Conservation (phyloP, 208 protist genomes). For the Trypanosoma platydactyli region DNA sequence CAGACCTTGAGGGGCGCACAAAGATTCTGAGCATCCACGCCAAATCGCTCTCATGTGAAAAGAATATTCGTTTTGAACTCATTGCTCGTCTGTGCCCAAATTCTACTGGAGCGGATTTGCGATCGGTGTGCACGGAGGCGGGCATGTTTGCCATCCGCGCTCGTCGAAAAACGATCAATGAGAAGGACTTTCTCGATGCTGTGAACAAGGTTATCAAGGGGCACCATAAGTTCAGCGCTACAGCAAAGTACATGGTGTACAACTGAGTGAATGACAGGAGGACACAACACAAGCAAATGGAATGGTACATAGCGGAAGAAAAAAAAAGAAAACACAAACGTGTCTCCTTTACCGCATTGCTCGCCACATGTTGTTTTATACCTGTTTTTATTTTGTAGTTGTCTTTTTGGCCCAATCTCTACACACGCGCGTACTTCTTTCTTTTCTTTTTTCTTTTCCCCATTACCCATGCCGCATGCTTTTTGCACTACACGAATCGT, state of each 20-base stretch:
- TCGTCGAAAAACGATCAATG: slow-evolving; percentile 98
- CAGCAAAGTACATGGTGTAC: slow-evolving; percentile 99
- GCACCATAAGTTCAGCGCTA: slow-evolving; percentile 99
- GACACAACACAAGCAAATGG: background rate
- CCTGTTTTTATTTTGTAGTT: slow-evolving; percentile 27
- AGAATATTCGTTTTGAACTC: slow-evolving; percentile 98
- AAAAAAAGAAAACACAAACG: slow-evolving; percentile 18
- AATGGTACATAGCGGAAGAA: background rate
- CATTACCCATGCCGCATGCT: slow-evolving; percentile 8
- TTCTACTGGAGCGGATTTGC: slow-evolving; percentile 97
- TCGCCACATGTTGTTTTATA: slow-evolving; percentile 14
- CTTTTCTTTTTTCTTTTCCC: slow-evolving; percentile 15
- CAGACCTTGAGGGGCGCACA: slow-evolving; percentile 98
- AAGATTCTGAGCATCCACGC: slow-evolving; percentile 99
- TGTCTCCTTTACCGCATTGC: background rate
- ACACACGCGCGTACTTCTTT: too few species aligned
- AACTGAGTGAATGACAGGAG: slow-evolving; percentile 85
- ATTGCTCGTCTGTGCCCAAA: slow-evolving; percentile 99
- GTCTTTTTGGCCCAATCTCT: slow-evolving; percentile 2
- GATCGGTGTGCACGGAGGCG: slow-evolving; percentile 99
- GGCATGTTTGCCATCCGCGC: slow-evolving; percentile 99
- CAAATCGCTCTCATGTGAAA: slow-evolving; percentile 97
- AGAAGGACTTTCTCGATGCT: slow-evolving; percentile 99
- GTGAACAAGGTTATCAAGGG: slow-evolving; percentile 99
- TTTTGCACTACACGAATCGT: too few species aligned